phyloP scores from a whole-genome alignment of 2,329 filamentous ascomycete species.

The Claviceps sp. region DNA sequence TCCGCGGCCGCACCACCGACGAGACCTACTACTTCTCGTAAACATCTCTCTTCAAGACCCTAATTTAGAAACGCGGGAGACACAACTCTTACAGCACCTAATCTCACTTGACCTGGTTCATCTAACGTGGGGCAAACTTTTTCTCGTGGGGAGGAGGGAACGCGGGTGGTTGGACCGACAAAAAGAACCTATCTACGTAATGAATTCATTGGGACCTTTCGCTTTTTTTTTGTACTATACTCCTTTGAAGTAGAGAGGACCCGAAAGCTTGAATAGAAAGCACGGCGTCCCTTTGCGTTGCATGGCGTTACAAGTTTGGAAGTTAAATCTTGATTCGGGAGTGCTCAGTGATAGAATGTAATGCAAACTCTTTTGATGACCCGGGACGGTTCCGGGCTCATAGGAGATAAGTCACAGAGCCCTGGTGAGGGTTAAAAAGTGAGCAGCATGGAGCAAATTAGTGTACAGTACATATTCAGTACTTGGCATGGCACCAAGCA shows the following conservation, averaged over 20 bases:
- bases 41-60: not conserved
- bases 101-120: not conserved
- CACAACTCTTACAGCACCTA: not conserved
- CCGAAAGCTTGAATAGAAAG: slow-evolving; percentile 12
- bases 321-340: too few species aligned
- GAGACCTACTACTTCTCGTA: slow-evolving; percentile 87
- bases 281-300: slow-evolving; percentile 2
- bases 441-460: too few species aligned
- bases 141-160: not conserved
- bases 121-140: not conserved
- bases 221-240: slow-evolving; percentile 14
- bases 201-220: slow-evolving; percentile 17
- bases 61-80: not conserved
- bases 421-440: too few species aligned
- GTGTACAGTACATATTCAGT: too few species aligned
- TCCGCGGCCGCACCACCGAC: slow-evolving; percentile 76
- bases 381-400: too few species aligned
- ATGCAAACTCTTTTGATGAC: too few species aligned
- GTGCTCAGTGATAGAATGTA: too few species aligned
- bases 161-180: not conserved
- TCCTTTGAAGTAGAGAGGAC: slow-evolving; percentile 10
- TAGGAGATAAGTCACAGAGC: too few species aligned
- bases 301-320: too few species aligned
- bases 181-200: slow-evolving; percentile 12
- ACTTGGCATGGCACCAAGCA: too few species aligned